Evolutionary conservation across 805 yeast species (phyloP), one percentile per base, ranked within the genome.

Genomic region (Wickerhamiella bombiphila): DNA sequence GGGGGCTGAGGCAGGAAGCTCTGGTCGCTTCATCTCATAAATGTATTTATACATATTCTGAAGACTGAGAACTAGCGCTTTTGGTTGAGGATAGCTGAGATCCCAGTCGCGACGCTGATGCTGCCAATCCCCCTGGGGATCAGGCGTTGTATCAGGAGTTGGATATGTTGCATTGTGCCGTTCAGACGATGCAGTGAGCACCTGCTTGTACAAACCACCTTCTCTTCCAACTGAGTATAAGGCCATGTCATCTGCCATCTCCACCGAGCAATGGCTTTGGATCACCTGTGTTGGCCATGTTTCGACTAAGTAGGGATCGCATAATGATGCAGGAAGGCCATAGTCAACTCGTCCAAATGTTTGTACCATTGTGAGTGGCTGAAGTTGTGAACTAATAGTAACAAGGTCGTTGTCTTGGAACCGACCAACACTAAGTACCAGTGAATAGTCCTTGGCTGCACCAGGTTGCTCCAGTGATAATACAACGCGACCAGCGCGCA

Each of bases 401-500:
- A 54, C 51, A 21, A 47, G 36, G 16, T 44, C 44, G 8, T 42
- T 42, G 41, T 34, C 46, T 8, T 30, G 24, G n/a, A 34, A 47
- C 9, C 46, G 38, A 9, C 57, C 51, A 2, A 65, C 50, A 2
- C 53, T 44, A 37, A 78, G 39, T 36, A 53, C 58, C 38, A 75
- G 46, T 0, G 81, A 65, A 1, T 68, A 66, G 46, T 81, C 93
- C 1, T 53, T 44, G 5, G 68, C 63, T 31, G 67, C 65, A 17
- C 79, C 55, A 42, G 59, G 69, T 54, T 83, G 94, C 42, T 75
- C 77, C 86, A 93, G 80, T 0, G 86, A 69, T 1, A 82, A 49
- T 2, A 70, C 42, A 40, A 79, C 63, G 22, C 57, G 57, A n/a
- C 71, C 50, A 3, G 44, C 50, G 1, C 58, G 56, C 13, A 45